Evolutionary conservation across 1,284 basidiomycete species (phyloP), one percentile per base, ranked within the genome.

Genomic region (Irpex lacteus): DNA sequence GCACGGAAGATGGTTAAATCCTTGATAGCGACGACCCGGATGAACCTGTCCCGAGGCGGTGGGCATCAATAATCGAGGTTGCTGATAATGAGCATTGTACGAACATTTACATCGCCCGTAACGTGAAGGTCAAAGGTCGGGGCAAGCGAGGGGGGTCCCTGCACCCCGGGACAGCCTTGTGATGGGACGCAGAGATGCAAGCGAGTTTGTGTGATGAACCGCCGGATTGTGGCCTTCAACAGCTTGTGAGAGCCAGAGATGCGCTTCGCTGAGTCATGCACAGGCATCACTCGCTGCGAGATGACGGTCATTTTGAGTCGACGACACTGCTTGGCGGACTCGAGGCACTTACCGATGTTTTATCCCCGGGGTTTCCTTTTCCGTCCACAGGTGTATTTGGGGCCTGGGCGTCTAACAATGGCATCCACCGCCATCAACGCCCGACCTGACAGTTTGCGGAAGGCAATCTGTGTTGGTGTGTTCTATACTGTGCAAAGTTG

Each of bases 1-100:
- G 54, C 54, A 56, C 54, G 54, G 54, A 56, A 34, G 54, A 56
- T 56, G 54, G 54, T 11, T 34, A 56, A 32, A 36, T 56, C 54
- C 54, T 37, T 56, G 54, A 56, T 56, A 26, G 18, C 19, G 13
- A 26, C 54, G 26, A 56, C n/a, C 54, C 54, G 54, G 54, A 18
- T 36, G 54, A 36, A 21, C 54, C 21, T 21, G 34, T 34, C 19
- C 54, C 54, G 54, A 56, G 26, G 50, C 50, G 13, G 54, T 36
- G 26, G 26, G 11, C 11, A 34, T 36, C 21, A 56, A 56, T n/a
- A 52, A 56, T 13, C 54, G 54, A 36, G 15, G 26, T 26, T 11
- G 11, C n/a, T 6, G 34, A 56, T 56, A 56, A 34, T 56, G 19
- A 9, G 21, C 9, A 9, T 56, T 36, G 54, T 11, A 36, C 11